Evolutionary conservation across 139 green algal genomes (phyloP).

Genomic region (Chlamydomonas applanata): DNA sequence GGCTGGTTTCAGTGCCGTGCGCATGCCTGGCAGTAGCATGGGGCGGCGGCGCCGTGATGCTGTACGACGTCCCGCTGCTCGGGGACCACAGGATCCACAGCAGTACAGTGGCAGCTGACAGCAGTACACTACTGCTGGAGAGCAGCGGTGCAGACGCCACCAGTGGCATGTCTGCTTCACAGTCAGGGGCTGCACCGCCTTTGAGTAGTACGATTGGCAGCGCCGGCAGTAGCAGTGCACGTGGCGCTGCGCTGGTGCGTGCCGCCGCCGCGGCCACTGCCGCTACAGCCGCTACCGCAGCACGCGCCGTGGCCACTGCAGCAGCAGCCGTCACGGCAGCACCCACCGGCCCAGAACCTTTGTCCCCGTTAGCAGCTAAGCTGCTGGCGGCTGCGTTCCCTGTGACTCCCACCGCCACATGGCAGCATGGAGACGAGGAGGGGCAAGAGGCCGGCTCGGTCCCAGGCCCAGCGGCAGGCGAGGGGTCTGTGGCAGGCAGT

Average conservation of each 20-base stretch:
- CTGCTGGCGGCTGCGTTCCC: neutral
- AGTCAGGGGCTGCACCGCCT: too few relatives aligned
- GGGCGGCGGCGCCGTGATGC: conserved; percentile 21
- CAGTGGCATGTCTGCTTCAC: too few relatives aligned
- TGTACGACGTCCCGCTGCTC: conserved; percentile 49
- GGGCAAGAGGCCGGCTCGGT: neutral
- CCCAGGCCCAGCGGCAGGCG: neutral
- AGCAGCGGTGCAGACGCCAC: neutral
- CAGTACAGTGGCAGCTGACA: neutral
- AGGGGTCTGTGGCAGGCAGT: too few relatives aligned
- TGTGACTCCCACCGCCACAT: neutral
- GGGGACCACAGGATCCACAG: conserved; percentile 34
- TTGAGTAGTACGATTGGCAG: too few relatives aligned
- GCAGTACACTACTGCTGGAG: neutral
- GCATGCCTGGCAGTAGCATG: conserved; percentile 42
- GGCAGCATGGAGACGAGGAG: neutral
- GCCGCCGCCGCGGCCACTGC: conserved; percentile 1
- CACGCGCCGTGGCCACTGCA: neutral
- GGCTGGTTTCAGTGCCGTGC: conserved; percentile 13
- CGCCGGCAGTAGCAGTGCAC: neutral
- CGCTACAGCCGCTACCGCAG: neutral
- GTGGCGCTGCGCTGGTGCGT: neutral
- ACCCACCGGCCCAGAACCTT: neutral
- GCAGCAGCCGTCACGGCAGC: neutral
- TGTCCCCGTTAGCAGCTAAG: neutral